These are phyloP conservation scores for Plectosphaerella sp. DNA, from an alignment of 2,329 filamentous ascomycete species.

Conservation along the genomic window DNA sequence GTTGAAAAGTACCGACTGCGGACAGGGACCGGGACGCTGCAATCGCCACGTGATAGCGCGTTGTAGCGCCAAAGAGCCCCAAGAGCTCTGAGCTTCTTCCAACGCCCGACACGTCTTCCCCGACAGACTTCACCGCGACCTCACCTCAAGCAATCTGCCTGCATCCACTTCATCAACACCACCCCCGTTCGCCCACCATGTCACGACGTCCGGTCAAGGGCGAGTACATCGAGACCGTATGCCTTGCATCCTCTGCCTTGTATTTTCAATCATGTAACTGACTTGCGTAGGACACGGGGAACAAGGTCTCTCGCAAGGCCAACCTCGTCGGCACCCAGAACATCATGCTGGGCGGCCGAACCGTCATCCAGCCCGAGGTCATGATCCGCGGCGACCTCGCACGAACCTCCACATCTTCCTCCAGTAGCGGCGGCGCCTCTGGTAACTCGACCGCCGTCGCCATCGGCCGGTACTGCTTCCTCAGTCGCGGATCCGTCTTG, in stretches of 20 bases:
- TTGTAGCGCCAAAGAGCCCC: not conserved
- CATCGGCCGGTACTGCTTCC: constrained; percentile 88
- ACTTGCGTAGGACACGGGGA: constrained; percentile 75
- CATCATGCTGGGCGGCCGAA: constrained; percentile 95
- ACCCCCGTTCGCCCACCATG: constrained; percentile 45
- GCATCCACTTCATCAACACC: not conserved
- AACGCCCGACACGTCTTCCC: not conserved
- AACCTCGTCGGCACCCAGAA: constrained; percentile 93
- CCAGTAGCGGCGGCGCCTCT: constrained; percentile 30
- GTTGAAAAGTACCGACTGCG: too few relatives aligned
- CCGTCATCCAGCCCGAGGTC: constrained; percentile 91
- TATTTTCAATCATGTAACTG: not conserved
- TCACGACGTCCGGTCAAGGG: constrained; percentile 75
- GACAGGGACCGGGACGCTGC: not conserved
- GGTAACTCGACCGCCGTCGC: constrained; percentile 66
- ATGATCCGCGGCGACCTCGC: constrained; percentile 89
- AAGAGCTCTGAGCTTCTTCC: not conserved
- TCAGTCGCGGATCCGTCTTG: constrained; percentile 73
- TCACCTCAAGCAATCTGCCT: not conserved
- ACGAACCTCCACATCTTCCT: constrained; percentile 42
- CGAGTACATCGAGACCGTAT: constrained; percentile 95
- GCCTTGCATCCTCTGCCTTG: constrained; percentile 12
- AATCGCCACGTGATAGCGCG: not conserved
- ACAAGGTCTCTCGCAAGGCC: constrained; percentile 93
- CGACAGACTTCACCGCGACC: not conserved